Conservation (phyloP, 2,329 filamentous ascomycete species). For the Plenodomus lindquistii region DNA sequence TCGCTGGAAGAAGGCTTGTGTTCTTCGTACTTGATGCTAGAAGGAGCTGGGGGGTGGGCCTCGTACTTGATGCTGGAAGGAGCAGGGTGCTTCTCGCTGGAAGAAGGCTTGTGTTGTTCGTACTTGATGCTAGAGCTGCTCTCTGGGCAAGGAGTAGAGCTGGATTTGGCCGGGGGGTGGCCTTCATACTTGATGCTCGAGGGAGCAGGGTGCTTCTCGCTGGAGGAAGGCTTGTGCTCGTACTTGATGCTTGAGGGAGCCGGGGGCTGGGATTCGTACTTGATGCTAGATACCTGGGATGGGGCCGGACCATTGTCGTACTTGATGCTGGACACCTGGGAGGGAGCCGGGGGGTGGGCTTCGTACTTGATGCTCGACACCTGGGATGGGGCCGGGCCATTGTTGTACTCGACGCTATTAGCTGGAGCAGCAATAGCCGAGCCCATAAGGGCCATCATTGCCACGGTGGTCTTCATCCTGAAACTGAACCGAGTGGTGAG, state of each 20-base stretch:
- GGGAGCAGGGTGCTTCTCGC: neutral
- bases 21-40: too few relatives aligned
- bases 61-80: neutral
- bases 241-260: too few relatives aligned
- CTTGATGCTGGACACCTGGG: too few relatives aligned
- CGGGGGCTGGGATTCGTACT: neutral
- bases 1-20: too few relatives aligned
- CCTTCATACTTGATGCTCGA: neutral
- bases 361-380: neutral
- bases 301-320: neutral
- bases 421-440: constrained; percentile 26
- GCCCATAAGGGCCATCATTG: constrained; percentile 39
- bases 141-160: neutral
- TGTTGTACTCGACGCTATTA: constrained; percentile 3
- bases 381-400: neutral
- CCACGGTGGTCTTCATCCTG: constrained; percentile 37
- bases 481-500: constrained; percentile 12
- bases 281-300: neutral
- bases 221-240: too few relatives aligned
- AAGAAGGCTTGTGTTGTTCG: neutral
- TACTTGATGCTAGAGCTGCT: neutral
- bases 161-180: neutral
- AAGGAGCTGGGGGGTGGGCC: neutral
- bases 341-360: neutral
- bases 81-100: constrained; percentile 3